Conservation (phyloP, 768 basidiomycete genomes). For the Serendipita indica region DNA sequence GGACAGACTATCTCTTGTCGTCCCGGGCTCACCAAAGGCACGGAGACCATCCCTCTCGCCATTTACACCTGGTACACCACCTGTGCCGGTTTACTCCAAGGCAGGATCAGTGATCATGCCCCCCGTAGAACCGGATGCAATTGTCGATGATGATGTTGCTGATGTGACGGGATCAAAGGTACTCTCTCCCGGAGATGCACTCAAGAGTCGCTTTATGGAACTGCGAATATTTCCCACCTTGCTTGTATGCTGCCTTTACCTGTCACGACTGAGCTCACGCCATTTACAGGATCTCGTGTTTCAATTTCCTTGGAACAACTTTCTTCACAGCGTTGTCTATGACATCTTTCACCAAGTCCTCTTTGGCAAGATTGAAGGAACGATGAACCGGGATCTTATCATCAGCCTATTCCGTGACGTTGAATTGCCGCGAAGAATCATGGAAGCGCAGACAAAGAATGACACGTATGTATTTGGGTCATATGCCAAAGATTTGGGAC, state of each 20-base stretch:
- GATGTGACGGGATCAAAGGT: background rate
- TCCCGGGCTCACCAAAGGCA: background rate
- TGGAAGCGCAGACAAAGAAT: conserved; percentile 71
- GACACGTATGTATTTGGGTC: conserved; percentile 27
- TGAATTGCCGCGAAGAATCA: conserved; percentile 65
- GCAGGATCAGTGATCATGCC: background rate
- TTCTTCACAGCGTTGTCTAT: conserved; percentile 90
- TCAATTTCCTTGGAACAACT: conserved; percentile 94
- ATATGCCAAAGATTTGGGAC: background rate
- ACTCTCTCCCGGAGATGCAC: conserved; percentile 44
- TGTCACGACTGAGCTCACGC: conserved; percentile 2
- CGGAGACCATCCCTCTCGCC: background rate
- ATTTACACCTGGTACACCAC: background rate
- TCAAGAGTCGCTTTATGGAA: conserved; percentile 69
- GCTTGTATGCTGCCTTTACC: conserved; percentile 33
- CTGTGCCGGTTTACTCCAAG: background rate
- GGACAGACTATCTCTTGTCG: background rate
- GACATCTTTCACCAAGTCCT: conserved; percentile 92
- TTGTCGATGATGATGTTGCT: conserved; percentile 9
- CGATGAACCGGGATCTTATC: conserved; percentile 66
- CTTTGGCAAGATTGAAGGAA: conserved; percentile 59
- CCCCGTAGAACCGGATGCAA: background rate
- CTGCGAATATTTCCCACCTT: conserved; percentile 58
- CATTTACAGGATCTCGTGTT: conserved; percentile 77
- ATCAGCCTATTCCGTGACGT: conserved; percentile 79